phyloP scores from a whole-genome alignment of 768 basidiomycete genomes.

The Pleurotus djamor region DNA sequence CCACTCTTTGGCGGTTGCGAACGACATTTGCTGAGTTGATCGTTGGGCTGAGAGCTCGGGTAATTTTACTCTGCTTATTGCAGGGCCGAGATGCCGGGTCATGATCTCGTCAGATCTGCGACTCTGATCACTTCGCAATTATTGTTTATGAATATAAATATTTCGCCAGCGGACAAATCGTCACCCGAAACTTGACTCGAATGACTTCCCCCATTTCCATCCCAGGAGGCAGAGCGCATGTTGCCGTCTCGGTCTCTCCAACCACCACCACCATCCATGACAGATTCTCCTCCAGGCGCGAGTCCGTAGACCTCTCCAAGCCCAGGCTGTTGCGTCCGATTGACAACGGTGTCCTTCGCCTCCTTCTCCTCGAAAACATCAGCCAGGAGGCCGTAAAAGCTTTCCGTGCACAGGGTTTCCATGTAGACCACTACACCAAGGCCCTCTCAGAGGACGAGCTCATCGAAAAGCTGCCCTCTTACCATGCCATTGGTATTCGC shows the following conservation, averaged over 20 bases:
- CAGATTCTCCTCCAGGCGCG: conserved; percentile 28
- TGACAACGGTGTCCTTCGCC: conserved; percentile 76
- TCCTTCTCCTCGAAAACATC: conserved; percentile 95
- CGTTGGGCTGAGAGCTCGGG: neutral
- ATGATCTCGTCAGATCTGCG: neutral
- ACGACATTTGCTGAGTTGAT: too few relatives aligned
- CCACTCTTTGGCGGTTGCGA: too few relatives aligned
- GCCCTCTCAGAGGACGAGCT: conserved; percentile 95
- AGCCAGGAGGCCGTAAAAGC: conserved; percentile 83
- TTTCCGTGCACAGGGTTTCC: conserved; percentile 82
- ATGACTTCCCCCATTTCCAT: conserved; percentile 54
- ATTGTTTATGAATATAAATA: too few relatives aligned
- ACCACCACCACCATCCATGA: conserved; percentile 41
- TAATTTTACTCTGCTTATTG: conserved; percentile 6
- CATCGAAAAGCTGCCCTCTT: conserved; percentile 73
- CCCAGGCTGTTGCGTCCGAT: conserved; percentile 78
- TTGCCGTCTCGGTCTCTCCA: conserved; percentile 56
- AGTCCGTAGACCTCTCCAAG: conserved; percentile 37
- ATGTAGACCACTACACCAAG: conserved; percentile 85
- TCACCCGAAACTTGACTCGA: conserved; percentile 11
- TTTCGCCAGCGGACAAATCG: neutral
- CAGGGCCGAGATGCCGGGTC: conserved; percentile 4
- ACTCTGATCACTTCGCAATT: neutral
- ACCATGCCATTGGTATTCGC: conserved; percentile 95
- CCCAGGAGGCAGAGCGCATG: conserved; percentile 22